These are phyloP conservation scores for Noccaea bulbosa DNA, from an alignment of 345 rosid species.

Conservation along the genomic window DNA sequence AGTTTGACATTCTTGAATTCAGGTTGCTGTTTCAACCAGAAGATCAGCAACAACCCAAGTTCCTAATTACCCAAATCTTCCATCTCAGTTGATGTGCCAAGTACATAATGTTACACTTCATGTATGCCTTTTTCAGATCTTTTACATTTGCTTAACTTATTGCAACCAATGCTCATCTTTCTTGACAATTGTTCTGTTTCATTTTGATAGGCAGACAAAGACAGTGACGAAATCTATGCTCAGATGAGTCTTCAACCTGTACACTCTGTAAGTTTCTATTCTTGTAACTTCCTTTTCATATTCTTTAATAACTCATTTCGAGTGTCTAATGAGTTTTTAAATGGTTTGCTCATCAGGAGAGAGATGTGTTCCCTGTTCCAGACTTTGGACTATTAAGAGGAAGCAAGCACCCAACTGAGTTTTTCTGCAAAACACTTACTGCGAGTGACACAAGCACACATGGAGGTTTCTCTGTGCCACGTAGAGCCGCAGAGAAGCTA, in stretches of 20 bases:
- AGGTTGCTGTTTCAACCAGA: conserved; percentile 96
- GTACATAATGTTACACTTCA: conserved; percentile 89
- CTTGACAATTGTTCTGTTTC: conserved; percentile 15
- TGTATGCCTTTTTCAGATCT: conserved; percentile 51
- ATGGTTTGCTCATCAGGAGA: conserved; percentile 57
- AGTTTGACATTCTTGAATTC: not conserved
- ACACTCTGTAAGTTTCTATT: conserved; percentile 61
- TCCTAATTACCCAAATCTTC: conserved; percentile 94
- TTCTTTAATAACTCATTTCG: not conserved
- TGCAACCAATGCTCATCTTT: not conserved
- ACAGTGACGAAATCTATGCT: conserved; percentile 91
- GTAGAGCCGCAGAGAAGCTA: conserved; percentile 98
- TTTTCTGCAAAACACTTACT: conserved; percentile 94
- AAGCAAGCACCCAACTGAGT: conserved; percentile 89
- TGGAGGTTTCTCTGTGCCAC: conserved; percentile 99
- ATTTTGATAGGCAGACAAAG: conserved; percentile 81
- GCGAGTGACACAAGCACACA: conserved; percentile 99
- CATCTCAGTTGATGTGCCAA: conserved; percentile 96
- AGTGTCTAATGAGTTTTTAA: not conserved
- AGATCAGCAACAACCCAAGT: conserved; percentile 86
- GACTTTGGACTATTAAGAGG: conserved; percentile 74
- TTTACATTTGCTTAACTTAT: not conserved
- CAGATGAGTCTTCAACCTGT: conserved; percentile 98
- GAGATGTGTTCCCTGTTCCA: conserved; percentile 83
- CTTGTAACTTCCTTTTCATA: not conserved